Evolutionary conservation across 2,329 filamentous ascomycete species (phyloP).

Genomic region (Botryotinia convoluta): DNA sequence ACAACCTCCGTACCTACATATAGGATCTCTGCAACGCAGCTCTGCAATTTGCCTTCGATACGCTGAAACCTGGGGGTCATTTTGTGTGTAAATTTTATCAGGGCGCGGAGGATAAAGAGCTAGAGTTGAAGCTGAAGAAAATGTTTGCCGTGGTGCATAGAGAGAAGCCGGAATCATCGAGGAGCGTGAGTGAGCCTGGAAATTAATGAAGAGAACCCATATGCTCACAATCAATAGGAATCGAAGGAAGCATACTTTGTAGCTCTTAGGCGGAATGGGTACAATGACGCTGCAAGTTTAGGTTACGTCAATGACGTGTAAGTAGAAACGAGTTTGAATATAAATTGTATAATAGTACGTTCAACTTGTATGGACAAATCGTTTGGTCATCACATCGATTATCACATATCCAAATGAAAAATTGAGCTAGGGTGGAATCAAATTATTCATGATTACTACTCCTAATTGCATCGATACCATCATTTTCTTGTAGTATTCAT

Average conservation of each 20-base stretch:
- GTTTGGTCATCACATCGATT: neutral
- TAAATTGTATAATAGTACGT: neutral
- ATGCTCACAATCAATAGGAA: constrained; percentile 52
- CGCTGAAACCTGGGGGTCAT: constrained; percentile 76
- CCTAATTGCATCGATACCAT: constrained; percentile 19
- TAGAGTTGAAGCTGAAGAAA: constrained; percentile 71
- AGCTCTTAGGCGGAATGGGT: constrained; percentile 65
- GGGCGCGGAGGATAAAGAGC: constrained; percentile 75
- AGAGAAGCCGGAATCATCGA: constrained; percentile 88
- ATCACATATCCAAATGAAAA: neutral
- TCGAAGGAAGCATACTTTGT: constrained; percentile 87
- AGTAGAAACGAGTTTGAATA: neutral
- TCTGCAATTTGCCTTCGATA: constrained; percentile 80
- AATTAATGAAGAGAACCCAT: neutral
- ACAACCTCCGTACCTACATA: neutral
- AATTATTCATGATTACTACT: constrained; percentile 18
- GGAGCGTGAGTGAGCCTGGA: constrained; percentile 60
- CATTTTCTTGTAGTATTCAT: constrained; percentile 18
- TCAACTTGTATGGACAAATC: neutral
- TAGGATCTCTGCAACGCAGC: constrained; percentile 90
- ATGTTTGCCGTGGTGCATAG: constrained; percentile 79
- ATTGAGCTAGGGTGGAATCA: neutral
- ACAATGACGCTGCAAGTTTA: constrained; percentile 24
- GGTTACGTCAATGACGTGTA: constrained; percentile 8
- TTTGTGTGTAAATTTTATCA: constrained; percentile 99